phyloP scores from a whole-genome alignment of 179 eudicot species.

The Beta corolliflora region DNA sequence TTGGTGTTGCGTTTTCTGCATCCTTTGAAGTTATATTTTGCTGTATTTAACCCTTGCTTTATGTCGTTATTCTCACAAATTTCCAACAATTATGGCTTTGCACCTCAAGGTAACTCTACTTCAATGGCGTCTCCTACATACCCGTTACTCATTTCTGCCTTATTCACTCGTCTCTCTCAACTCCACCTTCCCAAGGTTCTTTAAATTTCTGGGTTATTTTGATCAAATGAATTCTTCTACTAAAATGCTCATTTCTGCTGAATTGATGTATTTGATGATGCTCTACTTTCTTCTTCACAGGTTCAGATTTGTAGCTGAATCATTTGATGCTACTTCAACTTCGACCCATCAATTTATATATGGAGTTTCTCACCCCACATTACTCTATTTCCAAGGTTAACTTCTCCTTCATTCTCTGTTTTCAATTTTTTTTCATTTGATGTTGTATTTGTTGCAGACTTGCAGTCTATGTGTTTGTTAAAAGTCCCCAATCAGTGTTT shows the following conservation, averaged over 20 bases:
- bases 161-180: neutral
- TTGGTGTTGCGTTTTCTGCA: too few relatives aligned
- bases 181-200: neutral
- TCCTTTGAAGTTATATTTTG: too few relatives aligned
- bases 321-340: slow-evolving; percentile 22
- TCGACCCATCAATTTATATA: slow-evolving; percentile 9
- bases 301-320: slow-evolving; percentile 3
- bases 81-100: neutral
- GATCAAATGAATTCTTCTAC: neutral
- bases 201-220: neutral
- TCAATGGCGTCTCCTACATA: slow-evolving; percentile 13
- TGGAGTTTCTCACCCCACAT: slow-evolving; percentile 12
- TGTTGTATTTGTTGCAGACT: neutral
- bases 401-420: neutral
- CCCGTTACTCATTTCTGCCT: neutral
- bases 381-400: slow-evolving; percentile 26
- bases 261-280: neutral
- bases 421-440: neutral
- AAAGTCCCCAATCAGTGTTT: slow-evolving; percentile 30
- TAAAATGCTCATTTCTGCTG: neutral
- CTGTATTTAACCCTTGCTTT: too few relatives aligned
- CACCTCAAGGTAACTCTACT: neutral
- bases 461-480: slow-evolving; percentile 45
- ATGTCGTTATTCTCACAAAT: too few relatives aligned
- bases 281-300: neutral